Conservation (phyloP, 2,329 filamentous ascomycete species). For the Juglanconis juglandina region DNA sequence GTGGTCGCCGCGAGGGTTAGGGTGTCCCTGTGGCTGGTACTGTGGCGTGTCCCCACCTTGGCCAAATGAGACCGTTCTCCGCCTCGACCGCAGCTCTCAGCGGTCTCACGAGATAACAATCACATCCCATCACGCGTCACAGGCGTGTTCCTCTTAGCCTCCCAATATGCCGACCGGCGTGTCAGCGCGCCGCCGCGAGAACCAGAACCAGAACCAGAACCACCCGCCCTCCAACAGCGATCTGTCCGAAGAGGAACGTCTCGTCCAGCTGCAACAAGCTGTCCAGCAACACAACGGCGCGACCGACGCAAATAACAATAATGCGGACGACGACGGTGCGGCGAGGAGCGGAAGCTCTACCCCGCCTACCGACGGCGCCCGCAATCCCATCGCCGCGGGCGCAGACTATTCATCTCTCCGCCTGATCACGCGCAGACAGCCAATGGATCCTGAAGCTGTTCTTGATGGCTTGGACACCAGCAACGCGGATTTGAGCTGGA, state of each 20-base stretch:
- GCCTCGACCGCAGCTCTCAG: neutral
- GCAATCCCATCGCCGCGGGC: neutral
- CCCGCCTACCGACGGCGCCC: neutral
- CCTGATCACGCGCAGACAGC: neutral
- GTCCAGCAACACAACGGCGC: neutral
- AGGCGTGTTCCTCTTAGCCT: neutral
- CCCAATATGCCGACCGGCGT: neutral
- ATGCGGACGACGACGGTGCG: neutral
- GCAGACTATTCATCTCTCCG: conserved; percentile 12
- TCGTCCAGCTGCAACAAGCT: neutral
- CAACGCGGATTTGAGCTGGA: conserved; percentile 8
- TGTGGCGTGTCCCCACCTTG: neutral
- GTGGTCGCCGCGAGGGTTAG: too few relatives aligned
- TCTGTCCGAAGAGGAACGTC: neutral
- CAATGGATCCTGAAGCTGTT: neutral
- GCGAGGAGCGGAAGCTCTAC: neutral
- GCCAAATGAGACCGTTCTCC: neutral
- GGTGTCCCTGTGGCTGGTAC: too few relatives aligned
- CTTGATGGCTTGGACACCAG: conserved; percentile 8
- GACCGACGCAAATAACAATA: neutral
- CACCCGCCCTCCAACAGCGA: neutral
- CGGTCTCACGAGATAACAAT: neutral
- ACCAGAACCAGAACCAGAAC: neutral
- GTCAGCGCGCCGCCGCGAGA: neutral
- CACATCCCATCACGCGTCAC: neutral